Evolutionary conservation across 2,329 filamentous ascomycete genomes (phyloP), one percentile per base, ranked within the genome.

Genomic region (Alternaria hordeiaustralica): DNA sequence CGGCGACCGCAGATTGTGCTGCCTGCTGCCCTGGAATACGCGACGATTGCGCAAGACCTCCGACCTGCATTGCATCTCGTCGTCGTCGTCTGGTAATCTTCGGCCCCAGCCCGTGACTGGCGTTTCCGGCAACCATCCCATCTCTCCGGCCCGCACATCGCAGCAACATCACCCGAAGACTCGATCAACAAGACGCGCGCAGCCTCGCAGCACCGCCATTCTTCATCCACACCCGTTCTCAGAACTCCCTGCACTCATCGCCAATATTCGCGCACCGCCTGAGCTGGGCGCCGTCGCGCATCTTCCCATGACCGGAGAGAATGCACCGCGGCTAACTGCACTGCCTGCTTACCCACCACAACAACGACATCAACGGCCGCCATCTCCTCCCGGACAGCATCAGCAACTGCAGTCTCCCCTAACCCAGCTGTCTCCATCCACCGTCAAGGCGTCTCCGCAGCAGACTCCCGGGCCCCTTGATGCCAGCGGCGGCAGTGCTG

Each of bases 201-300:
- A 20, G 30, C 30, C 43, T 61, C 21, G 30, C 20, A 18, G 33
- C 43, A 41, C 20, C 41, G 10, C 36, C 15, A 21, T 30, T 18
- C 13, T 15, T 23, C 11, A 28, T 47, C 44, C 3, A 15, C 30
- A 8, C 13, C 43, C 43, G 26, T 26, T 20, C 26, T 28, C 26
- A 41, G 25, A 20, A 28, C 30, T 21, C 25, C 28, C 49, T 36
- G 13, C 10, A 26, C 7, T 44, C 60, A 66, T 69, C 74, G 74
- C 72, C 75, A 79, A 74, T 65, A 77, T 77, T 74, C 66, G 63
- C 53, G 65, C 69, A 61, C 68, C 68, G 57, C 63, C 68, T 50
- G 64, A 67, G 36, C 59, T 60, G 46, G 64, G 73, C 69, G 70
- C 71, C 44, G 72, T 71, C 67, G 72, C 75, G 62, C 68, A 62